These are phyloP conservation scores for Coemansia sp. DNA, from an alignment of 192 early-diverging fungal species.

Conservation along the genomic window DNA sequence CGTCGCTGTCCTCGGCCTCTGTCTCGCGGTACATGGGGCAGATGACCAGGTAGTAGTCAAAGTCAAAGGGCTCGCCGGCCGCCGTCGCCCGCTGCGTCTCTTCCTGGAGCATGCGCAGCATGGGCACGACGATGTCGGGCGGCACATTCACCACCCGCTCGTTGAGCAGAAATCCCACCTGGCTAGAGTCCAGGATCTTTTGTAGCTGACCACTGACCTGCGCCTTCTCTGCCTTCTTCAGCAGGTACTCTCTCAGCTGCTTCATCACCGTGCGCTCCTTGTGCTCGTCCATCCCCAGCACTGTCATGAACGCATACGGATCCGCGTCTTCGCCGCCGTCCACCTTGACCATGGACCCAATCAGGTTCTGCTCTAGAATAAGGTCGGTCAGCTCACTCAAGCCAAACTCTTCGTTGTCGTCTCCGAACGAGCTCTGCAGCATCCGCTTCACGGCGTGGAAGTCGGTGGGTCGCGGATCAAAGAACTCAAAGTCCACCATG, in stretches of 20 bases:
- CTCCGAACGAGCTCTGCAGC: constrained; percentile 69
- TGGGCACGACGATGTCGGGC: constrained; percentile 80
- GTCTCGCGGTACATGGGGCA: constrained; percentile 79
- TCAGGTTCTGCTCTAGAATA: constrained; percentile 64
- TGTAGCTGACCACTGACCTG: neutral
- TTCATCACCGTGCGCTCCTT: constrained; percentile 48
- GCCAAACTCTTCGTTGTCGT: constrained; percentile 71
- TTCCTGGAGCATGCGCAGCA: constrained; percentile 84
- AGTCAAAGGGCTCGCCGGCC: constrained; percentile 65
- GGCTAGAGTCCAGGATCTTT: constrained; percentile 23
- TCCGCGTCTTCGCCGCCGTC: constrained; percentile 67
- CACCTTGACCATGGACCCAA: constrained; percentile 88
- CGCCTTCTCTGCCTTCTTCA: constrained; percentile 52
- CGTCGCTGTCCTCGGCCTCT: constrained; percentile 41
- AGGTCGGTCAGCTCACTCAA: constrained; percentile 75
- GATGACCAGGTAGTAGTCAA: constrained; percentile 76
- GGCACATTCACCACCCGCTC: constrained; percentile 97
- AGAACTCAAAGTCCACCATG: constrained; percentile 95
- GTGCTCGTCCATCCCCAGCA: constrained; percentile 65
- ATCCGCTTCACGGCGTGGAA: constrained; percentile 89
- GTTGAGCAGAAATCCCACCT: constrained; percentile 68
- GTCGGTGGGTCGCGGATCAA: constrained; percentile 80
- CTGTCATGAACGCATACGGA: constrained; percentile 82
- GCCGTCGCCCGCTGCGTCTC: constrained; percentile 72
- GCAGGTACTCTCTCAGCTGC: constrained; percentile 58